These are phyloP conservation scores for Arctium lappa DNA, from an alignment of 129 eudicot species.

Conservation along the genomic window DNA sequence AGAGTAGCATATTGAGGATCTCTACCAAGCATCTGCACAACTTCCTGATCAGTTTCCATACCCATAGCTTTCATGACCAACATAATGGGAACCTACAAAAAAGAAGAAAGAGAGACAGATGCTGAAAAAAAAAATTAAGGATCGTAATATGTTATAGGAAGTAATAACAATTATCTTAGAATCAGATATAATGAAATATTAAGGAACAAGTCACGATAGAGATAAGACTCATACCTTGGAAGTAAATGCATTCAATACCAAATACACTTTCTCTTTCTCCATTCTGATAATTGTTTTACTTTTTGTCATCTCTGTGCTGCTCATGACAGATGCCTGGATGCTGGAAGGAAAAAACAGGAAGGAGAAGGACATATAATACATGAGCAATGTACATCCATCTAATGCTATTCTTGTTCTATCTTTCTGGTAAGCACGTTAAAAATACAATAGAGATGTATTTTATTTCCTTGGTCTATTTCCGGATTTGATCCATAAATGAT, in stretches of 20 bases:
- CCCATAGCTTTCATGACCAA: slow-evolving; percentile 97
- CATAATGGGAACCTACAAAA: slow-evolving; percentile 84
- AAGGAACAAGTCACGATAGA: not conserved
- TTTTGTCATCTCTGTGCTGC: slow-evolving; percentile 76
- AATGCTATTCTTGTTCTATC: too few species aligned
- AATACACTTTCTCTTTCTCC: slow-evolving; percentile 90
- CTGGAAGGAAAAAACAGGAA: slow-evolving; percentile 34
- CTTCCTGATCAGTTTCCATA: slow-evolving; percentile 96
- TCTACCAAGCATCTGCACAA: slow-evolving; percentile 98
- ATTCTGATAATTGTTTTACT: slow-evolving; percentile 70
- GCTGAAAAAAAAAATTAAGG: not conserved
- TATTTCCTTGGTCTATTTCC: too few species aligned
- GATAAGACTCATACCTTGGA: slow-evolving; percentile 45
- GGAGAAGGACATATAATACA: not conserved
- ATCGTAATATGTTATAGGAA: not conserved
- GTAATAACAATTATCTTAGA: not conserved
- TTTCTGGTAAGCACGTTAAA: too few species aligned
- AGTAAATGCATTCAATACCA: slow-evolving; percentile 59
- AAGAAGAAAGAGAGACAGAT: not conserved
- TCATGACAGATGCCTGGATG: slow-evolving; percentile 87
- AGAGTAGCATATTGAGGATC: slow-evolving; percentile 87
- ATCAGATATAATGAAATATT: not conserved
- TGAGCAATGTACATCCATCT: too few species aligned
- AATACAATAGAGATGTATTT: too few species aligned
- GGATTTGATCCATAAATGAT: too few species aligned